Evolutionary conservation across 2,329 filamentous ascomycete genomes (phyloP).

Genomic region (Lasiodiplodia theobromae): DNA sequence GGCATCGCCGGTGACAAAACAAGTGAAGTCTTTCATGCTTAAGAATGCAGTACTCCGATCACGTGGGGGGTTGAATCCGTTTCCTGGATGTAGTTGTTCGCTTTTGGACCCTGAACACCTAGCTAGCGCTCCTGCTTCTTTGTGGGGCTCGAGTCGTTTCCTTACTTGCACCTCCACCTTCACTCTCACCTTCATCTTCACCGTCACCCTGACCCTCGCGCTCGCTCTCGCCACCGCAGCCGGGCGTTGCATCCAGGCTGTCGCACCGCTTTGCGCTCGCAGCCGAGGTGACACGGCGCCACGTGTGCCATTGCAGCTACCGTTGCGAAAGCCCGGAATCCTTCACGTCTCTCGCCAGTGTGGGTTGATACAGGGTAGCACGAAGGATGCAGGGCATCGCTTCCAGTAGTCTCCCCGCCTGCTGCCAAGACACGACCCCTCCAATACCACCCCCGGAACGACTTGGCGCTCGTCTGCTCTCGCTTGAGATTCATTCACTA

Average conservation of each 20-base stretch:
- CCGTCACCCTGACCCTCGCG: neutral
- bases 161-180: neutral
- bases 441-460: conserved; percentile 2
- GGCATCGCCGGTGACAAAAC: no score
- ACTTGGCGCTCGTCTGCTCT: neutral
- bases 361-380: conserved; percentile 3
- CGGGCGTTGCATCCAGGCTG: neutral
- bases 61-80: no score
- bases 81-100: no score
- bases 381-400: conserved; percentile 4
- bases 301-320: neutral
- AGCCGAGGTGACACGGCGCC: neutral
- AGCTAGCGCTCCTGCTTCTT: no score
- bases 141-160: no score
- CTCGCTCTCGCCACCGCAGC: neutral
- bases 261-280: neutral
- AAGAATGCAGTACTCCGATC: no score
- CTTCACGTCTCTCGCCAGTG: neutral
- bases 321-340: neutral
- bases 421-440: conserved; percentile 1
- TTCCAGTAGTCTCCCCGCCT: conserved; percentile 3
- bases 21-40: no score
- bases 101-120: neutral
- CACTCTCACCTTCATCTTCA: neutral
- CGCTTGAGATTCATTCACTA: no score